phyloP scores from a whole-genome alignment of 345 rosid genomes.

The Lumnitzera racemosa region DNA sequence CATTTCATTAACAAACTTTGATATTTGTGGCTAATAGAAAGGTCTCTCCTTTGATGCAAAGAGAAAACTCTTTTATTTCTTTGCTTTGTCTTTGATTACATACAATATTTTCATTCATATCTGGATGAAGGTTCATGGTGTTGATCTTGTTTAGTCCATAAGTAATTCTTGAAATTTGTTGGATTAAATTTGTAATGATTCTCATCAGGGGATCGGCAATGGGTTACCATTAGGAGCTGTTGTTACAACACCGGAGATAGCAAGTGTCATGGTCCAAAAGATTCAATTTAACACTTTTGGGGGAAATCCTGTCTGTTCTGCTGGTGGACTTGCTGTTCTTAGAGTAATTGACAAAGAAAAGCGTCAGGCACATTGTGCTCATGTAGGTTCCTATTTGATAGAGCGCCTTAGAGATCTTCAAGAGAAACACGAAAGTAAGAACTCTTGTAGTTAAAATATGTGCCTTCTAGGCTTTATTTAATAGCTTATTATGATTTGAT shows the following conservation, averaged over 20 bases:
- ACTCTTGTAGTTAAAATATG: conserved; percentile 6
- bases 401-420: conserved; percentile 63
- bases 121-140: too few relatives aligned
- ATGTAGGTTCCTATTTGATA: conserved; percentile 68
- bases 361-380: conserved; percentile 77
- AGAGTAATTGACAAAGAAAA: conserved; percentile 84
- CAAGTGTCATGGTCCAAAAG: conserved; percentile 75
- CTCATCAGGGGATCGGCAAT: conserved; percentile 79
- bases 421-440: conserved; percentile 65
- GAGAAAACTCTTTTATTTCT: too few relatives aligned
- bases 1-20: not conserved
- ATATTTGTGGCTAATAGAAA: too few relatives aligned
- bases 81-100: too few relatives aligned
- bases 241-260: conserved; percentile 95
- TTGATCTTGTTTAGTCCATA: too few relatives aligned
- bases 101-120: too few relatives aligned
- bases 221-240: conserved; percentile 96
- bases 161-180: not conserved
- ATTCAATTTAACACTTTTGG: conserved; percentile 90
- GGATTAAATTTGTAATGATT: not conserved
- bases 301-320: conserved; percentile 98
- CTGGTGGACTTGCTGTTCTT: conserved; percentile 89
- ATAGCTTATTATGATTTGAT: too few relatives aligned
- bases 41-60: too few relatives aligned
- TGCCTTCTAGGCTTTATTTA: not conserved